Conservation (phyloP, 345 rosid genomes). For the Eucalyptus regnans region DNA sequence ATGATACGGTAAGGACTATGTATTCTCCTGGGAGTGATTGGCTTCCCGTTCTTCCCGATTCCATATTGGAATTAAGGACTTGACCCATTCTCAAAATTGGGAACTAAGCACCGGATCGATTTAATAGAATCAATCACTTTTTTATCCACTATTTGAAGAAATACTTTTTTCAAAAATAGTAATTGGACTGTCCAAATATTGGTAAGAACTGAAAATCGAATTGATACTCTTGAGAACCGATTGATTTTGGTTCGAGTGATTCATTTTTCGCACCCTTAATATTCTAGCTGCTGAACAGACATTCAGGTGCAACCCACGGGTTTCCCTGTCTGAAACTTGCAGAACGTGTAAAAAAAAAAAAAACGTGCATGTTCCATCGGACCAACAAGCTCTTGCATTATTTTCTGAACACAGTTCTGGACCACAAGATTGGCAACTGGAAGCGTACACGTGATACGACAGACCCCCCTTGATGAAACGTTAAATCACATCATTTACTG, state of each 20-base stretch:
- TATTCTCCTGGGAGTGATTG: neutral
- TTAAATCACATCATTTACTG: neutral
- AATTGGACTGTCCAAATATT: too few species aligned
- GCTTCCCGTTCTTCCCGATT: too few species aligned
- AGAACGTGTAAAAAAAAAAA: neutral
- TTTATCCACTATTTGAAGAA: too few species aligned
- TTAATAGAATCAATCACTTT: too few species aligned
- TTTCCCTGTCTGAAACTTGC: neutral
- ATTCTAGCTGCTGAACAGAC: neutral
- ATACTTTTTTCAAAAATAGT: too few species aligned
- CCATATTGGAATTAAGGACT: too few species aligned
- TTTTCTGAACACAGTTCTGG: neutral
- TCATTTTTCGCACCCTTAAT: too few species aligned
- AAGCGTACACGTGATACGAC: neutral
- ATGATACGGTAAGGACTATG: neutral
- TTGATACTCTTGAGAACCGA: too few species aligned
- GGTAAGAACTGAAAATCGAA: too few species aligned
- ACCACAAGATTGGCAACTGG: neutral
- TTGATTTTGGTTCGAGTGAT: too few species aligned
- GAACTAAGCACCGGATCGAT: too few species aligned
- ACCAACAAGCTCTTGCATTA: neutral
- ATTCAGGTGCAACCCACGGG: neutral
- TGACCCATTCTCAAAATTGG: too few species aligned
- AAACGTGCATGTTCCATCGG: neutral
- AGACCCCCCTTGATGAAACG: neutral